These are phyloP conservation scores for Cenchrus fungigraminus DNA, from an alignment of 176 grass and related monocot genomes.

Conservation along the genomic window DNA sequence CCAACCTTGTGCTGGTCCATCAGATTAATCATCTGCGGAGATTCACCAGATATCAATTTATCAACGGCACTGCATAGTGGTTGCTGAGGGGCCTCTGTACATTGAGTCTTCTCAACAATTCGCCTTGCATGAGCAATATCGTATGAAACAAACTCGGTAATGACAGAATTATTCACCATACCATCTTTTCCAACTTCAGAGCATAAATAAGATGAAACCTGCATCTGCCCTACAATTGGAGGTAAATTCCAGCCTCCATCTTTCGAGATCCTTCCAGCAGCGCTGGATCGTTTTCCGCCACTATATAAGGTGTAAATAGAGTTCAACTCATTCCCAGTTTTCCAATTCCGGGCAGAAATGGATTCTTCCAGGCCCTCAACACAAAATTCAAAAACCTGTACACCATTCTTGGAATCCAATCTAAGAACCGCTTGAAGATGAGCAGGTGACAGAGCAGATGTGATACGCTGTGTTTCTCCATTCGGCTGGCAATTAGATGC, in stretches of 20 bases:
- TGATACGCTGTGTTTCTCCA: conserved; percentile 35
- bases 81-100: conserved; percentile 44
- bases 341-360: conserved; percentile 86
- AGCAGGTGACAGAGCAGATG: conserved; percentile 59
- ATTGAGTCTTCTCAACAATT: conserved; percentile 58
- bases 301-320: conserved; percentile 94
- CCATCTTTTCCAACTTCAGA: conserved; percentile 80
- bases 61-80: neutral
- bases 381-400: conserved; percentile 63
- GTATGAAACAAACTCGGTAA: conserved; percentile 81
- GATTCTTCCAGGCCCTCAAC: conserved; percentile 64
- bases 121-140: conserved; percentile 80
- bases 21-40: conserved; percentile 32
- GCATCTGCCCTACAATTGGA: conserved; percentile 86
- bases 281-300: conserved; percentile 58
- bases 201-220: conserved; percentile 81
- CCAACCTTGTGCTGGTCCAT: conserved; percentile 31
- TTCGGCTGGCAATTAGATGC: conserved; percentile 35
- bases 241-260: conserved; percentile 47
- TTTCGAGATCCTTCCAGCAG: conserved; percentile 63
- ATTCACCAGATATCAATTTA: conserved; percentile 22
- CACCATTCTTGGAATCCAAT: conserved; percentile 64
- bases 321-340: conserved; percentile 69
- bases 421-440: conserved; percentile 85
- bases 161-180: conserved; percentile 60